Base-by-base conservation (phyloP, 768 basidiomycete genomes). In the Pleurotus cornucopiae region DNA sequence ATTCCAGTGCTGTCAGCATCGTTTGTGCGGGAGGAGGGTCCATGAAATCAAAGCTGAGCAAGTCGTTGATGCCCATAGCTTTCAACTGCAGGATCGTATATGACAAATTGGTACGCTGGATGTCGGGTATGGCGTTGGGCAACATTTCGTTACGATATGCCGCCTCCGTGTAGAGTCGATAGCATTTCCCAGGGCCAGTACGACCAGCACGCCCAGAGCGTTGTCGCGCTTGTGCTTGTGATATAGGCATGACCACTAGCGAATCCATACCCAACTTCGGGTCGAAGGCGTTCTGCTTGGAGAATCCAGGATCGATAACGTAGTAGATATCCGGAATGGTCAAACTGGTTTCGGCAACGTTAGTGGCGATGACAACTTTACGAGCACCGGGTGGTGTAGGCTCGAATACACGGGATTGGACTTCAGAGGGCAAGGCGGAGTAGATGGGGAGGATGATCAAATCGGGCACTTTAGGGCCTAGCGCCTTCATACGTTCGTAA, bases 281-380 rank as follows among this genome's bases (percentile, higher is more conserved):
- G 67, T 99, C 97, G 67, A 97, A 99, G 1, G 95, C 96, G 66
- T 98, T 98, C 71, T 99, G 97, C 71, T 99, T 99, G 37, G 94
- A 88, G 74, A 99, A 98, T 11, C 97, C 97, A 1, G 97, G 96
- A 67, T 99, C 97, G 59, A 99, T 88, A 63, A 99, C 96, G 63
- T 98, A 99, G 77, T 98, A 98, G 67, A 99, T 97, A 26, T 95
- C 97, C 34, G 94, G 94, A 64, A 98, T 99, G 6, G 97, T 98
- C 67, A 99, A 78, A 73, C 92, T 94, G 9, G 97, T 98, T 76
- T 99, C 97, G 2, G 97, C 97, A 54, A 98, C 95, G 70, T 98
- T 99, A 21, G 97, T 99, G n/a, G 97, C 96, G 62, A 99, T 92
- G 66, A 98, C 94, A 59, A 96, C 94, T 75, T 99, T 99, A 58